phyloP scores from a whole-genome alignment of 768 basidiomycete species.

The Hygrocybe coccinea region DNA sequence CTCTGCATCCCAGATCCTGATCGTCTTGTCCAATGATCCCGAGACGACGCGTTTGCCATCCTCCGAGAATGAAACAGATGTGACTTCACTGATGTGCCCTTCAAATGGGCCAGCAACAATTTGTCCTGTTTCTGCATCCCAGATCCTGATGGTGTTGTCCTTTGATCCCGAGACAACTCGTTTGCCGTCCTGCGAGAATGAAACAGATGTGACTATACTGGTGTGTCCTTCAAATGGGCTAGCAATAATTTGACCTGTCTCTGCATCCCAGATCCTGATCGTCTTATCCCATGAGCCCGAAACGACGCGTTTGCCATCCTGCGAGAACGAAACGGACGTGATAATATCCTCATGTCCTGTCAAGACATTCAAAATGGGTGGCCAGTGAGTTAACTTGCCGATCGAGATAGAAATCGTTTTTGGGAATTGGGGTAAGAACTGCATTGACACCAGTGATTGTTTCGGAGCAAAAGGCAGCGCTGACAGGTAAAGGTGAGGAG shows the following conservation, averaged over 20 bases:
- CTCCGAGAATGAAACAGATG: too few species aligned
- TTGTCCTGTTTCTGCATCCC: not conserved
- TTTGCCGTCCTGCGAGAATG: not conserved
- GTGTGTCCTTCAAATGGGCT: not conserved
- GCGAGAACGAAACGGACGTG: slow-evolving; percentile 23
- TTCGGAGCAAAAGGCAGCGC: slow-evolving; percentile 33
- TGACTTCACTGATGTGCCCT: not conserved
- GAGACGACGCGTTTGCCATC: too few species aligned
- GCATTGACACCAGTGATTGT: slow-evolving; percentile 17
- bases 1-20: too few species aligned
- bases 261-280: slow-evolving; percentile 15
- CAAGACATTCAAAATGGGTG: not conserved
- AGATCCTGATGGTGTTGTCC: slow-evolving; percentile 13
- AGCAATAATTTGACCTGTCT: slow-evolving; percentile 5
- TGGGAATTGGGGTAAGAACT: slow-evolving; percentile 5
- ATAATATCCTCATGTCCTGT: not conserved
- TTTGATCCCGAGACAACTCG: slow-evolving; percentile 21
- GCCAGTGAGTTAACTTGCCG: not conserved
- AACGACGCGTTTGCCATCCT: slow-evolving; percentile 18
- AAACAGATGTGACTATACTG: not conserved
- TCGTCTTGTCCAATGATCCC: not conserved
- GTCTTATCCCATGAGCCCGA: slow-evolving; percentile 22
- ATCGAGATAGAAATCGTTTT: not conserved
- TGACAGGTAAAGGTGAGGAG: slow-evolving; percentile 38
- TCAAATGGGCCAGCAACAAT: not conserved